Evolutionary conservation across 78 protist genomes (phyloP), one percentile per base, ranked within the genome.

Genomic region (Polysphondylium violaceum): DNA sequence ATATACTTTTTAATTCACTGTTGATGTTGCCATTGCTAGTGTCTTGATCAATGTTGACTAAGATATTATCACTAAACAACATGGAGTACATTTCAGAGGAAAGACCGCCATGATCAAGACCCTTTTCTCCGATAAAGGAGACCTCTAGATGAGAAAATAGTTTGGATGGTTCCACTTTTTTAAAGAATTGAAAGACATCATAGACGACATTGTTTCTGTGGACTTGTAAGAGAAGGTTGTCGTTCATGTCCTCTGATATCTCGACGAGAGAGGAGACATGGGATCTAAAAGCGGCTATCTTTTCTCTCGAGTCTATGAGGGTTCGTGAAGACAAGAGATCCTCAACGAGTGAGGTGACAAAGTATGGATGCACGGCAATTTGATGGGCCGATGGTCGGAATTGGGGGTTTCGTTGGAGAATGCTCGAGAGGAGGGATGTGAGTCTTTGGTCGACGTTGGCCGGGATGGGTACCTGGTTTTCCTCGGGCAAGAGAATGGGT

Each of bases 331-430:
- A 44, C 1, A 79, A 9, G 17, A 79, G 12, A 67, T 67, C 76
- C 21, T 79, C 88, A 2, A 79, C 88, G 27, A 53, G 60, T n/a
- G 88, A 79, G 0, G 88, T 79, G 2, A 67, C 68, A 53, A 79
- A 79, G 43, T 53, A 79, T 9, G 88, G 88, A 79, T 79, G 88
- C n/a, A 79, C 88, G 11, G 88, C 68, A 53, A 79, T 67, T 44
- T 67, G 76, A 79, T 79, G 69, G n/a, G 88, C 75, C 2, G 75
- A 19, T 41, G 88, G 88, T 36, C 88, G 29, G 8, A 40, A 36
- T 3, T 33, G 23, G 21, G 75, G 43, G 55, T 79, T 79, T 67
- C 68, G 64, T 16, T 67, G 76, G 2, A 79, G 55, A 12, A 67
- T 67, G 17, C 29, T 25, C 9, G 61, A 43, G 2, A 79, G 53